Conservation (phyloP, 305 asterid species). For the Solanum hybrid region DNA sequence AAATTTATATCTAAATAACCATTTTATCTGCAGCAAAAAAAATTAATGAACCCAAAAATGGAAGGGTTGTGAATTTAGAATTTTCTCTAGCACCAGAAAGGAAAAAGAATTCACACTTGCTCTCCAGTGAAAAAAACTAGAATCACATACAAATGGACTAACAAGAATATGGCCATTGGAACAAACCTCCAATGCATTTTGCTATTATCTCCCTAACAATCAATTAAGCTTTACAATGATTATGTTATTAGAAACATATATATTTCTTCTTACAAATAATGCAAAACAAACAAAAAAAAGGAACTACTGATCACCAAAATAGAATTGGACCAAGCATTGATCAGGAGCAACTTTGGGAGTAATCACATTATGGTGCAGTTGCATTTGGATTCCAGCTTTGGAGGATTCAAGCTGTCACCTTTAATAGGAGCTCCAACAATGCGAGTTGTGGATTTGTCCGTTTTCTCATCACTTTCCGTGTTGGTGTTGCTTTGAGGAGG, state of each 20-base stretch:
- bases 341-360: background rate
- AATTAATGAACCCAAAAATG: conserved; percentile 20
- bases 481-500: conserved; percentile 21
- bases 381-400: conserved; percentile 90
- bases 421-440: conserved; percentile 47
- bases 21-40: conserved; percentile 18
- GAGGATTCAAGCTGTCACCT: conserved; percentile 53
- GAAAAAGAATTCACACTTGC: conserved; percentile 33
- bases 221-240: conserved; percentile 52
- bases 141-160: conserved; percentile 29
- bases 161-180: conserved; percentile 39
- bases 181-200: conserved; percentile 28
- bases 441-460: conserved; percentile 27
- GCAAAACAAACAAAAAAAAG: conserved; percentile 32
- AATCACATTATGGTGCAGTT: conserved; percentile 84
- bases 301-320: conserved; percentile 5
- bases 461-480: conserved; percentile 29
- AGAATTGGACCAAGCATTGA: background rate
- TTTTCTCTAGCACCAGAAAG: conserved; percentile 19
- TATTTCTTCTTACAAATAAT: conserved; percentile 33
- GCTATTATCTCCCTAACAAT: conserved; percentile 52
- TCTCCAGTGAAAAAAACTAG: conserved; percentile 15
- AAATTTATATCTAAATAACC: background rate
- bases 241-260: conserved; percentile 18
- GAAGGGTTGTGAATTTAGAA: conserved; percentile 8